A percentile compares a stretch with the other conserved stretches of the same genome.
phyloP scores from a whole-genome alignment of 1,139 yeast genomes.

The Saccharomyces pastorianus region DNA sequence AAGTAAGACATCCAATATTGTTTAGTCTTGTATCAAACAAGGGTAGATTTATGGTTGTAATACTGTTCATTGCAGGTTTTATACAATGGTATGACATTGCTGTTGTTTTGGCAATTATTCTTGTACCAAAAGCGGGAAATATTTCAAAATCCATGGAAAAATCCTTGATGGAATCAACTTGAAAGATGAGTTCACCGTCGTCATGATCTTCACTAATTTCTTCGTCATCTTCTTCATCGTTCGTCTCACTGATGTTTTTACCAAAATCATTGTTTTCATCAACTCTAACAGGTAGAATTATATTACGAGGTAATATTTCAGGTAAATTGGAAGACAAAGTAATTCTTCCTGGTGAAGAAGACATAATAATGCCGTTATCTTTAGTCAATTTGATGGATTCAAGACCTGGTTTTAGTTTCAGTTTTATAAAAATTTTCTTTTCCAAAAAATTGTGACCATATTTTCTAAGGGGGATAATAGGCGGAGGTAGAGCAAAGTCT shows the following conservation, averaged over 20 bases:
- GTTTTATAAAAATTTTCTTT: conserved; percentile 73
- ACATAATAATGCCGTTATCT: conserved; percentile 35
- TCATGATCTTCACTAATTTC: conserved; percentile 36
- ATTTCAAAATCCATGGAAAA: conserved; percentile 84
- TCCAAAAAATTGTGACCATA: conserved; percentile 95
- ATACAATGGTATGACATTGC: conserved; percentile 54
- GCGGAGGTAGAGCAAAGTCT: conserved; percentile 87
- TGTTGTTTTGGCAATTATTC: conserved; percentile 81
- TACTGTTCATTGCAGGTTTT: conserved; percentile 30
- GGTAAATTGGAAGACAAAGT: conserved; percentile 65
- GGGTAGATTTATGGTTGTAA: conserved; percentile 51
- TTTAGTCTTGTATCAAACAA: conserved; percentile 74
- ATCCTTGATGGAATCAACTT: conserved; percentile 69
- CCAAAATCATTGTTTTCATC: neutral
- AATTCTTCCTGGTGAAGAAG: conserved; percentile 50
- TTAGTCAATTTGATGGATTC: conserved; percentile 48
- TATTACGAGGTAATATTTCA: conserved; percentile 79
- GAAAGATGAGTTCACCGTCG: conserved; percentile 75
- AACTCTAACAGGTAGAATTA: conserved; percentile 51
- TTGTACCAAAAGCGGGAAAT: conserved; percentile 92
- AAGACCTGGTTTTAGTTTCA: conserved; percentile 56
- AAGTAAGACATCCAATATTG: conserved; percentile 71
- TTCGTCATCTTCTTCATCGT: conserved; percentile 5
- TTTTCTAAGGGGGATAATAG: conserved; percentile 82
- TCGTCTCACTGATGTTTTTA: neutral